Conservation (phyloP, 2,329 filamentous ascomycete genomes). For the Neophaeococcomyces aloes region DNA sequence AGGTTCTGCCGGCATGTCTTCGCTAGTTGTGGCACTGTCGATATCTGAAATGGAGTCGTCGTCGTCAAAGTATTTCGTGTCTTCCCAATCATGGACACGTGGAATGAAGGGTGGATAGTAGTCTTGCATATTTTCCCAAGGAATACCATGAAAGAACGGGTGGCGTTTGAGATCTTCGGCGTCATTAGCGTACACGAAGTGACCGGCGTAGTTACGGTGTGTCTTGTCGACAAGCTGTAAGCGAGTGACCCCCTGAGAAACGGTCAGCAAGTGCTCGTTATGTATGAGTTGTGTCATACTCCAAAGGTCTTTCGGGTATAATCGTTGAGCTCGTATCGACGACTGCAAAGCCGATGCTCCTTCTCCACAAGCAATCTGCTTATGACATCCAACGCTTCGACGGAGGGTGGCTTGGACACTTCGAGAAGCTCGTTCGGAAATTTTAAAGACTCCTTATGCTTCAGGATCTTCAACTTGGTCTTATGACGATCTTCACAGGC, state of each 20-base stretch:
- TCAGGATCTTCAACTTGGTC: conserved; percentile 76
- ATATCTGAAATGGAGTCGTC: conserved; percentile 59
- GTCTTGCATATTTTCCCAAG: conserved; percentile 65
- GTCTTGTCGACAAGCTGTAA: conserved; percentile 24
- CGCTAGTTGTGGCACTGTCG: conserved; percentile 37
- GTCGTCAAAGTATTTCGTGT: conserved; percentile 85
- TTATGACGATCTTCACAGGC: conserved; percentile 67
- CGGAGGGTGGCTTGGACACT: conserved; percentile 31
- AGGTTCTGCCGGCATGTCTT: conserved; percentile 11
- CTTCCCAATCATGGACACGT: conserved; percentile 54
- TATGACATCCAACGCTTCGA: conserved; percentile 68
- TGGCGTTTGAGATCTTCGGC: conserved; percentile 84
- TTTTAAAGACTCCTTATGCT: conserved; percentile 57
- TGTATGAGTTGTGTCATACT: conserved; percentile 19
- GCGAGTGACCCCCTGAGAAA: conserved; percentile 7
- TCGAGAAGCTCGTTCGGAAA: conserved; percentile 50
- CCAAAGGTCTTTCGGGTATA: conserved; percentile 22
- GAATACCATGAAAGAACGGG: conserved; percentile 69
- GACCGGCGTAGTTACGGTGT: conserved; percentile 35
- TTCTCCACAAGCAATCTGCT: conserved; percentile 61
- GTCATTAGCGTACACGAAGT: conserved; percentile 71
- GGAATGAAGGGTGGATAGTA: conserved; percentile 71
- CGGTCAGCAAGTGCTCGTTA: conserved; percentile 5
- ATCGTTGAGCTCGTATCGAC: conserved; percentile 62
- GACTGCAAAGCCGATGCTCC: conserved; percentile 64